These are phyloP conservation scores for Sporothrix mexicana DNA, from an alignment of 2,329 filamentous ascomycete genomes.

Conservation along the genomic window DNA sequence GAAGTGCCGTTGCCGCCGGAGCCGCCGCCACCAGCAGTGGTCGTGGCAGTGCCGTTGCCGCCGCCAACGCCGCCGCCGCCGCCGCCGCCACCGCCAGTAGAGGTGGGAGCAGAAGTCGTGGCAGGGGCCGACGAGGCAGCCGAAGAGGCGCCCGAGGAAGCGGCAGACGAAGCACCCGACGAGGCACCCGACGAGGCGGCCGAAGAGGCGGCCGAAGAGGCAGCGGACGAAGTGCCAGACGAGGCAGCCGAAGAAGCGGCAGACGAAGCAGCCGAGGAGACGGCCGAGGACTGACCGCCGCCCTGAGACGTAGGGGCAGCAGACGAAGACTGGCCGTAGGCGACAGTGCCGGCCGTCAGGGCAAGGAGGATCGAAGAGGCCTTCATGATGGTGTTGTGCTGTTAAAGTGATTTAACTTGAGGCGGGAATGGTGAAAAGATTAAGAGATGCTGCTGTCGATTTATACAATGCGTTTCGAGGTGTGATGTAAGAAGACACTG, in stretches of 20 bases:
- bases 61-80: neutral
- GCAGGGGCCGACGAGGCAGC: neutral
- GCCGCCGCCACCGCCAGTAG: neutral
- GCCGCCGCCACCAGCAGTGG: neutral
- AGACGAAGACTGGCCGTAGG: conserved; percentile 19
- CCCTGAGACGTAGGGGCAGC: neutral
- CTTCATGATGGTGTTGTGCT: conserved; percentile 29
- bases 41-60: conserved; percentile 9
- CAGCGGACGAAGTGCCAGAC: neutral
- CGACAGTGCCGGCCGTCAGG: conserved; percentile 25
- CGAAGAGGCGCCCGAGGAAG: neutral
- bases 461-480: neutral
- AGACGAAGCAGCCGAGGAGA: neutral
- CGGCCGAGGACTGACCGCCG: neutral
- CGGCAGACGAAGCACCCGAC: neutral
- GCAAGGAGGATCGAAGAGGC: conserved; percentile 30
- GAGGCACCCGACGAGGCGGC: neutral
- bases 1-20: conserved; percentile 18
- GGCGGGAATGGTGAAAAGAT: conserved; percentile 17
- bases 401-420: neutral
- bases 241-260: neutral
- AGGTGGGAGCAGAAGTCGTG: neutral
- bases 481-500: neutral
- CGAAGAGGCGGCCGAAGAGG: conserved; percentile 10
- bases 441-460: neutral